Evolutionary conservation across 2,329 filamentous ascomycete species (phyloP).

Genomic region (Rhinocladiella mackenziei): DNA sequence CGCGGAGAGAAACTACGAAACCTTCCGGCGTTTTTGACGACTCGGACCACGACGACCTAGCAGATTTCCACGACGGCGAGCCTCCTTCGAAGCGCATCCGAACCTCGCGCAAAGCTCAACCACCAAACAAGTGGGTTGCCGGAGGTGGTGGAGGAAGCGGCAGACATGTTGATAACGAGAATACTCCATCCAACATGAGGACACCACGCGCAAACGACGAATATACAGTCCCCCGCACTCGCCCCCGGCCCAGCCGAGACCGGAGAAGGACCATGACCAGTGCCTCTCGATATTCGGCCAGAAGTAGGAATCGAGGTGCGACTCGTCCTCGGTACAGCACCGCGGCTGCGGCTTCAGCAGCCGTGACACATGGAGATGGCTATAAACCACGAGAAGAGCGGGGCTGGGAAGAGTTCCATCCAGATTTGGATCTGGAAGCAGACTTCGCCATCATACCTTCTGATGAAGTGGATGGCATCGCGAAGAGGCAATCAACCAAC

Average conservation of each 20-base stretch:
- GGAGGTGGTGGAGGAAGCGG: constrained; percentile 83
- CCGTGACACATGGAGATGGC: constrained; percentile 84
- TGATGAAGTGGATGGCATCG: constrained; percentile 76
- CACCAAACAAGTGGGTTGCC: constrained; percentile 51
- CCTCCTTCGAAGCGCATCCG: constrained; percentile 66
- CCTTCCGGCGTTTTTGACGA: constrained; percentile 31
- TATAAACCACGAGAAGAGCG: constrained; percentile 97
- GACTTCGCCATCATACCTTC: constrained; percentile 74
- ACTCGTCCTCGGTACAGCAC: constrained; percentile 70
- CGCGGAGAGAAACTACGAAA: constrained; percentile 35
- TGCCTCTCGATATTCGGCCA: constrained; percentile 25
- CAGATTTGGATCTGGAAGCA: constrained; percentile 83
- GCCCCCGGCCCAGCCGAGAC: constrained; percentile 43
- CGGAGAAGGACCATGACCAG: constrained; percentile 18
- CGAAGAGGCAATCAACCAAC: constrained; percentile 38
- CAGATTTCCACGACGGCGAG: constrained; percentile 41
- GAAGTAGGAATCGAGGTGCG: constrained; percentile 23
- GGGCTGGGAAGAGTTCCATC: constrained; percentile 97
- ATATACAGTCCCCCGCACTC: constrained; percentile 42
- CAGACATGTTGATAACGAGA: constrained; percentile 70
- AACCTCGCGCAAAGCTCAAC: constrained; percentile 48
- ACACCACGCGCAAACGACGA: constrained; percentile 54
- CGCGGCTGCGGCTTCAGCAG: constrained; percentile 78
- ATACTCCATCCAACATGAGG: constrained; percentile 10
- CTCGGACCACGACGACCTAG: constrained; percentile 32